phyloP scores from a whole-genome alignment of 2,329 filamentous ascomycete genomes.

The Aspergillus fumigatiaffinis region DNA sequence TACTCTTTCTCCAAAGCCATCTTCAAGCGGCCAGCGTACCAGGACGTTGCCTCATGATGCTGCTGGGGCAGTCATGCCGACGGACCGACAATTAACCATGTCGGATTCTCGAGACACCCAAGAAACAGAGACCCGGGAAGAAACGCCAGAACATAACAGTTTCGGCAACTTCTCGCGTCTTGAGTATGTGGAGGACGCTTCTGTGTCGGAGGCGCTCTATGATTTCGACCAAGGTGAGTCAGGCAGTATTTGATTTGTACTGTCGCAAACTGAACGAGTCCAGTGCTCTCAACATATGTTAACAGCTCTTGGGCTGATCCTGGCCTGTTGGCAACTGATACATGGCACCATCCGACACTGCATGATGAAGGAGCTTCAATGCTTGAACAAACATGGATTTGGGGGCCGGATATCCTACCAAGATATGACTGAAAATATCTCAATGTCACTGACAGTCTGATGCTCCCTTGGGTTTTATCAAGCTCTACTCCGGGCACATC shows the following conservation, averaged over 20 bases:
- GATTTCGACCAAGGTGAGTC: conserved; percentile 20
- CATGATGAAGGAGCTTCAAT: conserved; percentile 7
- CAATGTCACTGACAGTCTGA: neutral
- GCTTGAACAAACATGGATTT: conserved; percentile 21
- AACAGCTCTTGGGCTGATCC: neutral
- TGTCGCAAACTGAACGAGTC: neutral
- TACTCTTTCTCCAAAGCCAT: neutral
- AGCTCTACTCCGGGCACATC: neutral
- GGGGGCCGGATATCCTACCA: conserved; percentile 14
- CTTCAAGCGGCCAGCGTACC: neutral
- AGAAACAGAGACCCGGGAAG: neutral
- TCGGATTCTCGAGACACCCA: neutral
- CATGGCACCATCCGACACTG: neutral
- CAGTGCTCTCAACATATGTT: conserved; percentile 1
- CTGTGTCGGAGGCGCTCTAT: conserved; percentile 14
- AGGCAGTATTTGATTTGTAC: neutral
- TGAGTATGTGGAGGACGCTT: conserved; percentile 12
- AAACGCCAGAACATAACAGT: too few relatives aligned
- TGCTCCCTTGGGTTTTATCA: too few relatives aligned
- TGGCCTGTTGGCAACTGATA: neutral
- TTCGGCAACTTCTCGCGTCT: neutral
- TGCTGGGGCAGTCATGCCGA: neutral
- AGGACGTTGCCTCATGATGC: neutral
- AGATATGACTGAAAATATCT: neutral
- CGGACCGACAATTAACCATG: neutral